These are phyloP conservation scores for Dendrostoma leiphaemia DNA, from an alignment of 2,329 filamentous ascomycete genomes.

Conservation along the genomic window DNA sequence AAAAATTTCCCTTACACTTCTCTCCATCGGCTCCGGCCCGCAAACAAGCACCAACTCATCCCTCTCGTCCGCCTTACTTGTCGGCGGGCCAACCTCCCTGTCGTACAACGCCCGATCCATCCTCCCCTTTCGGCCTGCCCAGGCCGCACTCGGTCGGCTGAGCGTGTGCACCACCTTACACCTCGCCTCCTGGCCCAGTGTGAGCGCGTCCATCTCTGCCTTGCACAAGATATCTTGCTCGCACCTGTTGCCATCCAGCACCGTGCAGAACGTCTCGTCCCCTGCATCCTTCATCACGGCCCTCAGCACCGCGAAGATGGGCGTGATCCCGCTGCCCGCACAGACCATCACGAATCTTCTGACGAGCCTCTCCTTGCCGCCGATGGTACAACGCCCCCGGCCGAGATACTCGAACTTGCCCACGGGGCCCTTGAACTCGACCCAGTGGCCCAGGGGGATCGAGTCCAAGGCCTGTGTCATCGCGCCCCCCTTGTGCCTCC, in stretches of 20 bases:
- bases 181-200: conserved; percentile 46
- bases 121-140: conserved; percentile 67
- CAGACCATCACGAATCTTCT: conserved; percentile 81
- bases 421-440: conserved; percentile 86
- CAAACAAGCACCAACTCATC: conserved; percentile 72
- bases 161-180: conserved; percentile 70
- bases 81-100: conserved; percentile 50
- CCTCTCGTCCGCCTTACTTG: conserved; percentile 27
- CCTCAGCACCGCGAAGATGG: conserved; percentile 79
- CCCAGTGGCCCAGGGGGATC: conserved; percentile 67
- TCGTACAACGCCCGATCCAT: conserved; percentile 63
- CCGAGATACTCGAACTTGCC: conserved; percentile 82
- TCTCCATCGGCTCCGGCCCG: conserved; percentile 74
- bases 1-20: conserved; percentile 54
- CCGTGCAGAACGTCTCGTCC: conserved; percentile 66
- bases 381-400: conserved; percentile 60
- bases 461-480: conserved; percentile 80
- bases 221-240: conserved; percentile 82
- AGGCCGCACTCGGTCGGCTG: conserved; percentile 59
- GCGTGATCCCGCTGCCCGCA: conserved; percentile 87
- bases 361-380: conserved; percentile 54
- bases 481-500: conserved; percentile 58
- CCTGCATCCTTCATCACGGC: conserved; percentile 64
- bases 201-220: conserved; percentile 66
- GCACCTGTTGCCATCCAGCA: conserved; percentile 75